Evolutionary conservation across 75 land plant species (phyloP).

Genomic region (Chamaecyparis obtusa): DNA sequence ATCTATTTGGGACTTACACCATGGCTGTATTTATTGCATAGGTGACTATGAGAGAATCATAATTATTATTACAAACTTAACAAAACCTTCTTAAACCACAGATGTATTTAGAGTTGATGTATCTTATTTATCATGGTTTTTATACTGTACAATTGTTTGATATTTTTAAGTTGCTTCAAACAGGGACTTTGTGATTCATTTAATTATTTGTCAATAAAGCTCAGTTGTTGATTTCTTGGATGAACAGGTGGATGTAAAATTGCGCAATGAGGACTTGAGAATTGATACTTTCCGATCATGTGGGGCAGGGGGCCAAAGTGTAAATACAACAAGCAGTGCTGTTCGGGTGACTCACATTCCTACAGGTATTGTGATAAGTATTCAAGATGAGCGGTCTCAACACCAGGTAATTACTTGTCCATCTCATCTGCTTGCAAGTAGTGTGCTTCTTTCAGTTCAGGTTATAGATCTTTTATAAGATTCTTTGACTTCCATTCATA

Average conservation of each 20-base stretch:
- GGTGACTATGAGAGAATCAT: neutral
- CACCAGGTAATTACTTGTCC: slow-evolving; percentile 52
- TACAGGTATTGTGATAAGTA: slow-evolving; percentile 65
- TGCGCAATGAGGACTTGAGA: slow-evolving; percentile 82
- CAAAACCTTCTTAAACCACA: neutral
- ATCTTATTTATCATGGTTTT: neutral
- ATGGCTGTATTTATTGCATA: neutral
- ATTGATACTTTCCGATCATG: slow-evolving; percentile 94
- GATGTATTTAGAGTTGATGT: neutral
- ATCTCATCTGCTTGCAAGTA: neutral
- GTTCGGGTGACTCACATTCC: slow-evolving; percentile 92
- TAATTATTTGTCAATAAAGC: neutral
- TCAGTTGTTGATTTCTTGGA: neutral
- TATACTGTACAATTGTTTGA: neutral
- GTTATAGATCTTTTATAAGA: neutral
- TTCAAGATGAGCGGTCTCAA: slow-evolving; percentile 96
- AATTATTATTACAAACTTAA: neutral
- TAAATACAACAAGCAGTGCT: slow-evolving; percentile 94
- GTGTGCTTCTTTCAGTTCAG: neutral
- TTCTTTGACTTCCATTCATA: neutral
- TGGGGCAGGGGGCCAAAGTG: slow-evolving; percentile 94
- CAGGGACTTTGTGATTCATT: neutral
- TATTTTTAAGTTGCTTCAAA: neutral
- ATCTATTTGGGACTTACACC: neutral
- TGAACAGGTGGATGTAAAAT: slow-evolving; percentile 80